Percentiles rank a stretch among this genome's conserved stretches.
Evolutionary conservation across 257 asterid genomes (phyloP).

Genomic region (Scutellaria baicalensis): DNA sequence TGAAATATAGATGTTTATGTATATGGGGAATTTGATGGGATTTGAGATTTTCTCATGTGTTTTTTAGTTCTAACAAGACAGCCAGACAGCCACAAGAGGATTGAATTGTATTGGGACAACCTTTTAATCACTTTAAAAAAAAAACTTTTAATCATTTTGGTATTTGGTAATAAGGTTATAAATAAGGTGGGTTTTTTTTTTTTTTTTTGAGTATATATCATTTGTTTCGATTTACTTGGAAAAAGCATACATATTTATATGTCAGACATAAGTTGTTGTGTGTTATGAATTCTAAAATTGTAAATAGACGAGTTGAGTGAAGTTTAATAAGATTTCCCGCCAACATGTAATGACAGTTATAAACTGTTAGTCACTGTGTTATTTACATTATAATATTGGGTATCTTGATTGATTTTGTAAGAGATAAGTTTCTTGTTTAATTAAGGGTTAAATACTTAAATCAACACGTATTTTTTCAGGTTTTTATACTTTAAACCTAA

Average conservation of each 20-base stretch:
- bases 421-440: too few relatives aligned
- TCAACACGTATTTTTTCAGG: too few relatives aligned
- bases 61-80: constrained; percentile 8
- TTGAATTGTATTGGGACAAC: constrained; percentile 7
- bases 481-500: too few relatives aligned
- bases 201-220: not conserved
- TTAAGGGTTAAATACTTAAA: too few relatives aligned
- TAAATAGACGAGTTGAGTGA: not conserved
- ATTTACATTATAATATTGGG: too few relatives aligned
- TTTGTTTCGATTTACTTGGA: not conserved
- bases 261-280: too few relatives aligned
- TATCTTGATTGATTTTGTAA: too few relatives aligned
- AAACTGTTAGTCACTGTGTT: too few relatives aligned
- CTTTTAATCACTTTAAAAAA: not conserved
- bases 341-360: too few relatives aligned
- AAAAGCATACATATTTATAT: too few relatives aligned
- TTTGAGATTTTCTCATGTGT: not conserved
- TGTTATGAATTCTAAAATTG: not conserved
- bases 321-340: not conserved
- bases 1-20: not conserved
- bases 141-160: not conserved
- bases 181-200: not conserved
- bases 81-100: constrained; percentile 1
- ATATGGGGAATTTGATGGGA: not conserved
- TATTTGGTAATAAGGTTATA: not conserved